Evolutionary conservation across 2,329 filamentous ascomycete species (phyloP), one percentile per base, ranked within the genome.

Genomic region (Fusarium heterosporum): DNA sequence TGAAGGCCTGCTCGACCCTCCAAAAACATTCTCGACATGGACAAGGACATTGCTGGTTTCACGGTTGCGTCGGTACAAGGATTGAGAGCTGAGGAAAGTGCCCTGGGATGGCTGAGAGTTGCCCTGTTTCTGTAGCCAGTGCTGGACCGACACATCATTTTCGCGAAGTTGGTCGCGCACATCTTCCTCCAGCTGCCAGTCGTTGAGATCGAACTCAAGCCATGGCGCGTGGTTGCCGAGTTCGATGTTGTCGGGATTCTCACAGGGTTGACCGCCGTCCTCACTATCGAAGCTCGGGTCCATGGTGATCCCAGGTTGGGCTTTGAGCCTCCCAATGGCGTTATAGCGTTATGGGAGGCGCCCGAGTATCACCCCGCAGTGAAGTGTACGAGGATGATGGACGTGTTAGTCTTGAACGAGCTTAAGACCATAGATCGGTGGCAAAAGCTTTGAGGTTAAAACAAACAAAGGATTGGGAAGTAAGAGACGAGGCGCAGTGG

Each of bases 41-140:
- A 29, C 65, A 25, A 68, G 30, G 19, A 68, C 25, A n/a, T 55
- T 43, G 17, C 58, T 38, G 16, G 42, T 58, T 22, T 40, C 41
- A 16, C 50, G 61, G 28, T 66, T 55, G 11, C 65, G 61, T 19
- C 42, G 40, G 17, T 47, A 39, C 17, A 61, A 46, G n/a, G 65
- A 51, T 17, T 41, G 48, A 12, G 56, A 69, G 42, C 50, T 69
- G 52, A 68, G 43, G 28, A 62, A 54, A 14, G 46, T 66, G 17
- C 52, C 40, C 39, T 25, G 56, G 16, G 52, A 51, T 25, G 65
- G 65, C 32, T 52, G 65, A 39, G 65, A 68, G 36, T 64, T 68
- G 10, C 36, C 36, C 14, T 66, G 55, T 36, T 53, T 26, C 16
- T 59, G 39, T 26, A 68, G 52, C 65, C 65, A 68, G 45, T 39